phyloP scores from a whole-genome alignment of 1,284 basidiomycete species.

The Moesziomyces antarcticus region DNA sequence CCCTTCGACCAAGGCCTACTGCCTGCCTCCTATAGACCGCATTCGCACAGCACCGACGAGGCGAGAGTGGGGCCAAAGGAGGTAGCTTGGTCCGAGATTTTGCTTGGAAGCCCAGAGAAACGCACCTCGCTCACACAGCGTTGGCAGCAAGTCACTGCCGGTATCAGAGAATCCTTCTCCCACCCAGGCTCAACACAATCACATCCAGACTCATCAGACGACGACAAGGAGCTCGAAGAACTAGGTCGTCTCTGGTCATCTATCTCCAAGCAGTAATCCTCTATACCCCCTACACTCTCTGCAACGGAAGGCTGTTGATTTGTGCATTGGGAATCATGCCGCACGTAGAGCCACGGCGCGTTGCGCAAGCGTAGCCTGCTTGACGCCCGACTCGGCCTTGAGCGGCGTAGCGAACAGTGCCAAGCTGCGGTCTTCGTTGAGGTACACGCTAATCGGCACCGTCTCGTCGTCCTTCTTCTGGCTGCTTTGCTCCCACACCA shows the following conservation, averaged over 20 bases:
- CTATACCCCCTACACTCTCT: background rate
- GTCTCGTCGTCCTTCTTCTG: background rate
- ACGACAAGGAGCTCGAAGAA: conserved; percentile 23
- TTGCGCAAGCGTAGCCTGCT: conserved; percentile 47
- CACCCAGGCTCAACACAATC: background rate
- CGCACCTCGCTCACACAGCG: conserved; percentile 14
- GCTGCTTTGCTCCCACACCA: conserved; percentile 45
- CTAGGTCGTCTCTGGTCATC: conserved; percentile 24
- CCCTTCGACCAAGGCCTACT: background rate
- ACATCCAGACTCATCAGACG: background rate
- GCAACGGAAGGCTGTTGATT: background rate
- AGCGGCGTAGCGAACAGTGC: conserved; percentile 87
- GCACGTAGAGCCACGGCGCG: conserved; percentile 64
- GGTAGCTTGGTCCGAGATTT: conserved; percentile 41
- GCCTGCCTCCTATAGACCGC: background rate
- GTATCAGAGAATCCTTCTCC: conserved; percentile 23
- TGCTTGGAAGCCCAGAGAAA: conserved; percentile 24
- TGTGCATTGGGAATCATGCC: conserved; percentile 7
- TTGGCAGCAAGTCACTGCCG: conserved; percentile 26
- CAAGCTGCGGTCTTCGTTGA: conserved; percentile 88
- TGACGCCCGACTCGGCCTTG: conserved; percentile 74
- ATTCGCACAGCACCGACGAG: background rate
- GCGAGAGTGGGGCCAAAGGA: conserved; percentile 9
- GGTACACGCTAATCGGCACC: conserved; percentile 83
- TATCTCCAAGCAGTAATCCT: conserved; percentile 3